Conservation (phyloP, 805 yeast species). For the Priceomyces medius region DNA sequence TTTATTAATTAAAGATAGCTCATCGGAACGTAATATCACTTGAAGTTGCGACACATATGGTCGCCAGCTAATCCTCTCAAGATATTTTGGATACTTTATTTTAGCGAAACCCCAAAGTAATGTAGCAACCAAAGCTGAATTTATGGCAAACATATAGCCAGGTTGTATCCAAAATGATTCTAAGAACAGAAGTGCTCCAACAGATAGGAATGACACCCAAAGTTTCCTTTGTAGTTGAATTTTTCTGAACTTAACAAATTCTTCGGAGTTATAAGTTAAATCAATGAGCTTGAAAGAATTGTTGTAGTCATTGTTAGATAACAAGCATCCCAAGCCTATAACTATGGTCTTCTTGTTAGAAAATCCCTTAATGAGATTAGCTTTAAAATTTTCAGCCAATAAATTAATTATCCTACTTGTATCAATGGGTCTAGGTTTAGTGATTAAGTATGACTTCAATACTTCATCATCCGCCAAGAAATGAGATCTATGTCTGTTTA, state of each 20-base stretch:
- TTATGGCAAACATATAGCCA: constrained; percentile 5
- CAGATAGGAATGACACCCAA: background rate
- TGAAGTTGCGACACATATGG: constrained; percentile 26
- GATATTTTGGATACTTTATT: constrained; percentile 9
- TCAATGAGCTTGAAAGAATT: constrained; percentile 28
- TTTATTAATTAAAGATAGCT: constrained; percentile 29
- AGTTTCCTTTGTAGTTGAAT: background rate
- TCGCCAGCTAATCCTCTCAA: constrained; percentile 39
- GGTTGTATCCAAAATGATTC: constrained; percentile 11
- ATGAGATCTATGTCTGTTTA: constrained; percentile 4
- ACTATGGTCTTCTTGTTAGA: constrained; percentile 10
- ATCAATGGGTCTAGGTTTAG: constrained; percentile 18
- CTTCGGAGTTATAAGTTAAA: constrained; percentile 17
- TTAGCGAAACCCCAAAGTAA: constrained; percentile 9
- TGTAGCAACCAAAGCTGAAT: background rate
- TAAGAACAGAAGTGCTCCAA: constrained; percentile 1
- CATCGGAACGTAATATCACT: constrained; percentile 30
- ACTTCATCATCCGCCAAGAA: constrained; percentile 4
- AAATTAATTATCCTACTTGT: constrained; percentile 9
- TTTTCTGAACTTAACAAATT: constrained; percentile 15
- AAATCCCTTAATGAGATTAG: background rate
- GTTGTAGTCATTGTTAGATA: constrained; percentile 27
- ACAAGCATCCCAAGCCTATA: constrained; percentile 16
- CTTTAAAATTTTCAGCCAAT: constrained; percentile 8
- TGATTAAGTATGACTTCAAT: constrained; percentile 17